phyloP scores from a whole-genome alignment of 768 basidiomycete genomes.

The Hericium erinaceus region DNA sequence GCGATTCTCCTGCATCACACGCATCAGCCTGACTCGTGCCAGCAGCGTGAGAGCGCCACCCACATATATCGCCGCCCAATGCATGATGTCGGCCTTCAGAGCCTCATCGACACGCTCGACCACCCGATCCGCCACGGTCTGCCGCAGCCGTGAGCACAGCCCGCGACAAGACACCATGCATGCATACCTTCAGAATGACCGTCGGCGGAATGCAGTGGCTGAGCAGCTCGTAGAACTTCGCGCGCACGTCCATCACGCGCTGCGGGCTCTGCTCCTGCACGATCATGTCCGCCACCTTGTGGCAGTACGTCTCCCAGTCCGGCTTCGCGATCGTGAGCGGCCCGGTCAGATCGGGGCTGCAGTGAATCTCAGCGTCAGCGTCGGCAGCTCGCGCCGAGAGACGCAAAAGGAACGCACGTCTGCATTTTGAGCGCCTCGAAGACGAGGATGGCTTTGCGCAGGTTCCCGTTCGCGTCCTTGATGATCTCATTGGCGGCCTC shows the following conservation, averaged over 20 bases:
- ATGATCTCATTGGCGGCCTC: slow-evolving; percentile 71
- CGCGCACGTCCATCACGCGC: slow-evolving; percentile 84
- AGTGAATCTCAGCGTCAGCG: not conserved
- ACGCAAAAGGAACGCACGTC: slow-evolving; percentile 43
- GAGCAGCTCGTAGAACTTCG: slow-evolving; percentile 89
- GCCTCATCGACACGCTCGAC: slow-evolving; percentile 84
- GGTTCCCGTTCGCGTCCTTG: slow-evolving; percentile 76
- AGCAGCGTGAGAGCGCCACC: slow-evolving; percentile 18
- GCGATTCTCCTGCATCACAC: slow-evolving; percentile 65
- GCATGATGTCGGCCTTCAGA: slow-evolving; percentile 88
- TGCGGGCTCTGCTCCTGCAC: slow-evolving; percentile 83
- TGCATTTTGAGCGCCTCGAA: slow-evolving; percentile 97
- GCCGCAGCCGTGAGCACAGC: not conserved
- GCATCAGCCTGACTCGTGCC: too few relatives aligned
- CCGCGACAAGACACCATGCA: not conserved
- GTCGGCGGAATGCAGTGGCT: slow-evolving; percentile 96
- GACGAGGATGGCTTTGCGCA: slow-evolving; percentile 90
- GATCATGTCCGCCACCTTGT: slow-evolving; percentile 86
- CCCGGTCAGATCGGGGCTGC: slow-evolving; percentile 75
- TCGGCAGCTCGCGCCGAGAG: not conserved
- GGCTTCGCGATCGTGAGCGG: slow-evolving; percentile 83
- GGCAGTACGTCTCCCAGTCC: slow-evolving; percentile 98
- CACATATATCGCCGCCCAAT: slow-evolving; percentile 97
- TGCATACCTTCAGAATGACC: slow-evolving; percentile 74
- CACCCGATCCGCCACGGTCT: slow-evolving; percentile 89